These are phyloP conservation scores for Nitzschia palea DNA, from an alignment of 108 stramenopile genomes.

Conservation along the genomic window DNA sequence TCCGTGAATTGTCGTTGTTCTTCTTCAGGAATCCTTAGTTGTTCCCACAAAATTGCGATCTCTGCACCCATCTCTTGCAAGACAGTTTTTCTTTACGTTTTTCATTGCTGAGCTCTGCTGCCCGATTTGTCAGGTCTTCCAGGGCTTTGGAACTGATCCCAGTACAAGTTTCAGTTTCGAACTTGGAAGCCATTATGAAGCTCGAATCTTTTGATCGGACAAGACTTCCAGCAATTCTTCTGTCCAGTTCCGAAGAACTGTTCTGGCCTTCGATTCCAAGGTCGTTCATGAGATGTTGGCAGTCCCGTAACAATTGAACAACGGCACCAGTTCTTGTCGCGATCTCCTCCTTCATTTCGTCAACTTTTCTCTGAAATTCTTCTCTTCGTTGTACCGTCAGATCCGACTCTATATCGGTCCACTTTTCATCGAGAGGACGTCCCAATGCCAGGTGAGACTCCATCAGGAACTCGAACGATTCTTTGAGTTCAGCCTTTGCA, in stretches of 20 bases:
- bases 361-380: conserved; percentile 60
- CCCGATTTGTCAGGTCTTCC: conserved; percentile 67
- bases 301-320: conserved; percentile 70
- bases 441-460: conserved; percentile 69
- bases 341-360: conserved; percentile 71
- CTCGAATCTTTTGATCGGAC: conserved; percentile 54
- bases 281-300: conserved; percentile 76
- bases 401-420: conserved; percentile 66
- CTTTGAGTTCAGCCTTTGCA: conserved; percentile 55
- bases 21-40: conserved; percentile 80
- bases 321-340: conserved; percentile 61
- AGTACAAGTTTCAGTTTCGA: conserved; percentile 66
- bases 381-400: conserved; percentile 55
- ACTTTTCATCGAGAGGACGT: conserved; percentile 46
- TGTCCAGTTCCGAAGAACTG: conserved; percentile 42
- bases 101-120: conserved; percentile 76
- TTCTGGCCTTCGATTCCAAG: conserved; percentile 63
- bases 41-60: conserved; percentile 89
- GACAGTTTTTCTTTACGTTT: conserved; percentile 63
- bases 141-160: conserved; percentile 81
- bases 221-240: conserved; percentile 57
- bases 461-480: conserved; percentile 46
- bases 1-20: conserved; percentile 85
- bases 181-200: conserved; percentile 72
- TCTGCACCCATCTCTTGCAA: conserved; percentile 86